Evolutionary conservation across 345 rosid genomes (phyloP).

Genomic region (Syzygium grande): DNA sequence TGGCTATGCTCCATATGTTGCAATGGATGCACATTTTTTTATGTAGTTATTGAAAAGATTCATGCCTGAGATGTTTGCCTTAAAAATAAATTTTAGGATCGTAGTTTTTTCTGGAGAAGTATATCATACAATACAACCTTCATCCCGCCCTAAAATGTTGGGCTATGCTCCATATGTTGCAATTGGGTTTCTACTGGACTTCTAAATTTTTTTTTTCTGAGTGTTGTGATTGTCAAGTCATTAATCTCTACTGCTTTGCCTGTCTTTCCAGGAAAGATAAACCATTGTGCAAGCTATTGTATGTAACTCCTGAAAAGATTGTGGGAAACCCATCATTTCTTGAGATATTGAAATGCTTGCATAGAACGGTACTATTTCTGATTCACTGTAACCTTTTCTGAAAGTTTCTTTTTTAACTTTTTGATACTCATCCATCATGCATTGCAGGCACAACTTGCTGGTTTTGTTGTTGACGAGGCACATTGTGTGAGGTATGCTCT

Average conservation of each 20-base stretch:
- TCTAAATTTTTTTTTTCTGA: not conserved
- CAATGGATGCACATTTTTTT: not conserved
- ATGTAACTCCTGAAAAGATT: conserved; percentile 12
- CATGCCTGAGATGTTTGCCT: not conserved
- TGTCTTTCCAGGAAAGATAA: not conserved
- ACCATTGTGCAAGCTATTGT: too few relatives aligned
- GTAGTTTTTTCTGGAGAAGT: not conserved
- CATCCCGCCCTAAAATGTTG: not conserved
- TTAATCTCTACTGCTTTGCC: not conserved
- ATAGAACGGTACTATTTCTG: conserved; percentile 40
- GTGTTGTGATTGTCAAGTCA: not conserved
- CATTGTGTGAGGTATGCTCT: conserved; percentile 75
- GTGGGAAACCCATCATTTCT: conserved; percentile 61
- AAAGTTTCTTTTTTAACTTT: not conserved
- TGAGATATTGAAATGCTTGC: conserved; percentile 51
- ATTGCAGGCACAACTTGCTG: conserved; percentile 62
- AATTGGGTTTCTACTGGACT: not conserved
- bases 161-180: not conserved
- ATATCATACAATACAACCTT: not conserved
- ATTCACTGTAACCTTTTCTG: not conserved
- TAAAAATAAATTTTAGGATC: not conserved
- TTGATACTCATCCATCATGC: not conserved
- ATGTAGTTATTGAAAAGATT: not conserved
- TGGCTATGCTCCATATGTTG: not conserved
- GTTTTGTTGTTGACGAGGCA: conserved; percentile 91